Percentiles rank a stretch among this genome's conserved stretches.
phyloP scores from a whole-genome alignment of 345 rosid species.

The Linum trigynum region DNA sequence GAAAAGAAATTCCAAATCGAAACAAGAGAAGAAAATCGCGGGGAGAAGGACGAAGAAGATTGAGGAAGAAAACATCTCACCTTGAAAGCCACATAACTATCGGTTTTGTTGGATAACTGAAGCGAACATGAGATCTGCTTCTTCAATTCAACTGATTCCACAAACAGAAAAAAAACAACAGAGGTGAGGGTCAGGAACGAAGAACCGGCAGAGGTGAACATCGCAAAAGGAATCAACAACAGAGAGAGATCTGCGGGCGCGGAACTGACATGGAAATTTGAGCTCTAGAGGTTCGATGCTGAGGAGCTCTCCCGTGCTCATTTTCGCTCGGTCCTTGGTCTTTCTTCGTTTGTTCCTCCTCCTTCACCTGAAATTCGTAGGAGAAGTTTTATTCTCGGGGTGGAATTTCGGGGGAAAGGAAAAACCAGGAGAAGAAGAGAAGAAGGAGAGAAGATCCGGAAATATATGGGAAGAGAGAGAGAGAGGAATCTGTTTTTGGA shows the following conservation, averaged over 20 bases:
- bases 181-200: not conserved
- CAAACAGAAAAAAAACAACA: not conserved
- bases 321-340: not conserved
- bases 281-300: conserved; percentile 4
- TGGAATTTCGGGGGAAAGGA: not conserved
- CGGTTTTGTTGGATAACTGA: conserved; percentile 6
- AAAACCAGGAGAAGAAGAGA: not conserved
- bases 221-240: not conserved
- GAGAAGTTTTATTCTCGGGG: not conserved
- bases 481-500: not conserved
- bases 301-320: conserved; percentile 9
- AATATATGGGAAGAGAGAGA: not conserved
- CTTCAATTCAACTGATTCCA: conserved; percentile 4
- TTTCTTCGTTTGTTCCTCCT: no score
- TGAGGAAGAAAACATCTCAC: not conserved
- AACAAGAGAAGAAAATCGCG: not conserved
- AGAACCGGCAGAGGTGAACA: not conserved
- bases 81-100: conserved; percentile 12
- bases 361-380: no score
- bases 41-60: not conserved
- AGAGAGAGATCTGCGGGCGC: not conserved
- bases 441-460: not conserved
- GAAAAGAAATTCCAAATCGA: not conserved
- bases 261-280: conserved; percentile 4
- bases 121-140: conserved; percentile 11